A percentile compares a stretch with the other conserved stretches of the same genome.
These are phyloP conservation scores for Clavispora fructus DNA, from an alignment of 805 yeast genomes.

Conservation along the genomic window DNA sequence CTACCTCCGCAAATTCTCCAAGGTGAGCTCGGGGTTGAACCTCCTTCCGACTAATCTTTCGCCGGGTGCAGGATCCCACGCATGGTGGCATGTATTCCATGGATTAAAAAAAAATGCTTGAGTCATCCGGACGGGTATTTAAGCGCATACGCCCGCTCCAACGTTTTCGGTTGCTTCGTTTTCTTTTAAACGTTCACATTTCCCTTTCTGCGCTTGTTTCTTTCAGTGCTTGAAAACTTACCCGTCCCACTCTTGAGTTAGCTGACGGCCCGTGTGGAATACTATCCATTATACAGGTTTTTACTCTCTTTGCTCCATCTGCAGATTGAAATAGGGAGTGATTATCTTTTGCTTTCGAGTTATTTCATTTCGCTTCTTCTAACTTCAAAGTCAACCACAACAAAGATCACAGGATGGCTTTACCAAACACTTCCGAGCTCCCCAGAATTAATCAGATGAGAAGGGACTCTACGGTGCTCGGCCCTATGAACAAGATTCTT, in stretches of 20 bases:
- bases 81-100: not conserved
- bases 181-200: not conserved
- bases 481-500: slow-evolving; percentile 53
- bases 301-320: not conserved
- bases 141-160: not conserved
- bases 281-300: not conserved
- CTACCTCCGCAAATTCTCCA: not conserved
- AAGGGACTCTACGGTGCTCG: slow-evolving; percentile 38
- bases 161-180: not conserved
- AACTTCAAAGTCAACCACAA: not conserved
- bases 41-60: slow-evolving; percentile 4
- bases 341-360: not conserved
- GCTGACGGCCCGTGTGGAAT: not conserved
- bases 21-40: slow-evolving; percentile 9
- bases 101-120: not conserved
- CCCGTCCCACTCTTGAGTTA: not conserved
- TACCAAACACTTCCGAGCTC: slow-evolving; percentile 7
- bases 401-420: slow-evolving; percentile 4
- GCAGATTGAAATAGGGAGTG: not conserved
- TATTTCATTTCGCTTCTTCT: not conserved
- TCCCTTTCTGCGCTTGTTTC: too few species aligned
- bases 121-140: not conserved
- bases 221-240: not conserved
- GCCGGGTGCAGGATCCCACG: slow-evolving; percentile 1
- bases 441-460: slow-evolving; percentile 36